Percentiles rank a stretch among this genome's conserved stretches.
phyloP scores from a whole-genome alignment of 2,329 filamentous ascomycete genomes.

The Botrytis fabae region DNA sequence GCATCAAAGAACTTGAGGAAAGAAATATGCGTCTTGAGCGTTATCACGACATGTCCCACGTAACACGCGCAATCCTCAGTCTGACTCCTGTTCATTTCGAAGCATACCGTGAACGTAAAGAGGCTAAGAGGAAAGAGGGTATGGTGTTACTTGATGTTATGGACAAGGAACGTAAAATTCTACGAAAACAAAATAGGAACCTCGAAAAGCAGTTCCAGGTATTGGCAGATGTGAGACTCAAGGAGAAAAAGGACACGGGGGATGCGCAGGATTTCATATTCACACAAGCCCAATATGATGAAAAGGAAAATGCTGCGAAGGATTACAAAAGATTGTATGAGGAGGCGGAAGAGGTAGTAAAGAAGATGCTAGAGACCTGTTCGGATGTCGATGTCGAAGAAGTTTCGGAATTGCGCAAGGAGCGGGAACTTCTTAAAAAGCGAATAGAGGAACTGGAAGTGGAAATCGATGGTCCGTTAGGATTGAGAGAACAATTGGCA shows the following conservation, averaged over 20 bases:
- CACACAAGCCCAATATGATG: neutral
- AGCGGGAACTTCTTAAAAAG: conserved; percentile 3
- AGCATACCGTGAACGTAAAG: conserved; percentile 4
- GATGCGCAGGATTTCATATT: conserved; percentile 7
- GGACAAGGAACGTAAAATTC: neutral
- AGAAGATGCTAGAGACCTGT: neutral
- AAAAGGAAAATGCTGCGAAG: neutral
- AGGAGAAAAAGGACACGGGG: neutral
- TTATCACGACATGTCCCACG: neutral
- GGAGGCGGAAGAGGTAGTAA: neutral
- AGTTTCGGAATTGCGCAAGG: neutral
- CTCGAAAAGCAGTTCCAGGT: neutral
- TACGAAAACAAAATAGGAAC: neutral
- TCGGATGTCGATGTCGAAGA: neutral
- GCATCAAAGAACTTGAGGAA: conserved; percentile 2
- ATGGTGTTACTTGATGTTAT: neutral
- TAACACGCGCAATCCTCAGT: conserved; percentile 10
- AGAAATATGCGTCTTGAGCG: conserved; percentile 4
- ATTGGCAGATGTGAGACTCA: neutral
- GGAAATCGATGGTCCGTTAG: conserved; percentile 10
- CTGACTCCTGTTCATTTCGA: conserved; percentile 9
- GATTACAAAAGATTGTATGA: conserved; percentile 1
- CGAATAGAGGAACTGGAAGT: conserved; percentile 11
- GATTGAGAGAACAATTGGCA: conserved; percentile 8
- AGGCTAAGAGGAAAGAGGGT: conserved; percentile 2